Percentiles rank a stretch among this genome's conserved stretches.
phyloP scores from a whole-genome alignment of 2,329 filamentous ascomycete species.

The Diatrype stigma region DNA sequence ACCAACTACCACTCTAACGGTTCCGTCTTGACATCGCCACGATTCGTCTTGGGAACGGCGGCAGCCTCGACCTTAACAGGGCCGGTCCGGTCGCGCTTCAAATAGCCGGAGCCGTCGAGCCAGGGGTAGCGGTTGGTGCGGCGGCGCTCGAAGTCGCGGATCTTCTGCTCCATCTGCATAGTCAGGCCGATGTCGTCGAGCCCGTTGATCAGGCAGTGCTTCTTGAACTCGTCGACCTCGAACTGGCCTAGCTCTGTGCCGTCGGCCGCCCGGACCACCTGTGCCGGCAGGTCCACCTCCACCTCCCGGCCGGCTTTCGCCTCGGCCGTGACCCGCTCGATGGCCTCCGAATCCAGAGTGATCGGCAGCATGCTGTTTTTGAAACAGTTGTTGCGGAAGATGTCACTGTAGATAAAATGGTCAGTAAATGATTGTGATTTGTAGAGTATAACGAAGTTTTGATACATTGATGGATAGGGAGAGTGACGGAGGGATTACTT shows the following conservation, averaged over 20 bases:
- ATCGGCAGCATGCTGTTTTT: conserved; percentile 99
- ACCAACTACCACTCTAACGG: conserved; percentile 95
- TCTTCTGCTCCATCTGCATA: conserved; percentile 88
- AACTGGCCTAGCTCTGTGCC: conserved; percentile 75
- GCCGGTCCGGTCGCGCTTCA: conserved; percentile 58
- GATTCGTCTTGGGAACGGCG: conserved; percentile 82
- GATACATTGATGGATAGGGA: not conserved
- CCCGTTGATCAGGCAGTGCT: conserved; percentile 89
- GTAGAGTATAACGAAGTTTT: not conserved
- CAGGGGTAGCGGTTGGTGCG: conserved; percentile 78
- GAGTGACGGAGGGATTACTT: not conserved
- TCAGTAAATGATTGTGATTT: conserved; percentile 26
- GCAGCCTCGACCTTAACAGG: conserved; percentile 54
- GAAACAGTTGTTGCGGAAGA: conserved; percentile 99
- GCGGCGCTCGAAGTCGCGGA: conserved; percentile 74
- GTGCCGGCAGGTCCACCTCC: conserved; percentile 83
- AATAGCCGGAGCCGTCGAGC: conserved; percentile 83
- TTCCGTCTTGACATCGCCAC: conserved; percentile 77
- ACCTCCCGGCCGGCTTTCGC: conserved; percentile 77
- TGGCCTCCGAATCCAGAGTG: conserved; percentile 61
- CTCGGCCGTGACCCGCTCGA: conserved; percentile 71
- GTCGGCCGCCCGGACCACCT: conserved; percentile 71
- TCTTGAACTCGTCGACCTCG: conserved; percentile 88
- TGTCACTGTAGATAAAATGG: conserved; percentile 49
- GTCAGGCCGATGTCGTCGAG: conserved; percentile 95